A percentile compares a stretch with the other conserved stretches of the same genome.
These are phyloP conservation scores for Nannochloris sp. DNA, from an alignment of 139 green algal genomes.

Conservation along the genomic window DNA sequence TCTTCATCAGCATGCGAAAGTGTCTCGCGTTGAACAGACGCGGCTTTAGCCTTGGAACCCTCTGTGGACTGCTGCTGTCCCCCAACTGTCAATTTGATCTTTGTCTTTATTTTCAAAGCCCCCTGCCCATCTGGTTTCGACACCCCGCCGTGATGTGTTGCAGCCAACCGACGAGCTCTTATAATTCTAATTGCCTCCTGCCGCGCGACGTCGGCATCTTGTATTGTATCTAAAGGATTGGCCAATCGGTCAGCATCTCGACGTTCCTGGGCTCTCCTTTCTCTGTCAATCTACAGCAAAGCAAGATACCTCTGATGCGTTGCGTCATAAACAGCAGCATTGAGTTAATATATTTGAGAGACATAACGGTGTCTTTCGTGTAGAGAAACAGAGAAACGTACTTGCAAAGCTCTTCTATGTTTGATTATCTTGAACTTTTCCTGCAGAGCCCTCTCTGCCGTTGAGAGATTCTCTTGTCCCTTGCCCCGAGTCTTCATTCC, in stretches of 20 bases:
- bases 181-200: conserved; percentile 5
- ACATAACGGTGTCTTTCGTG: too few species aligned
- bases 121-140: neutral
- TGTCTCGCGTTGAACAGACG: neutral
- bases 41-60: conserved; percentile 7
- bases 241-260: too few species aligned
- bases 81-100: neutral
- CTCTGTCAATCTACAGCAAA: too few species aligned
- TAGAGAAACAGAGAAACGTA: neutral
- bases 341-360: too few species aligned
- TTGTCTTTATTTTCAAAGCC: neutral
- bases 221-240: too few species aligned
- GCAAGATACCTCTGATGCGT: too few species aligned
- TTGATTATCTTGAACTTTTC: conserved; percentile 3
- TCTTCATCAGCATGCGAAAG: neutral
- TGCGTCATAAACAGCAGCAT: too few species aligned
- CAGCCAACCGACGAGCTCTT: neutral
- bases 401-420: neutral
- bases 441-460: neutral
- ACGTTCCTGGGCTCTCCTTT: too few species aligned
- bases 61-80: neutral
- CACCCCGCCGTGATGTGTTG: neutral
- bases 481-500: neutral
- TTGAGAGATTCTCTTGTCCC: neutral
- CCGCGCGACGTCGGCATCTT: neutral